Conservation (phyloP, 306 rosid species). For the Lathyrus aphaca region DNA sequence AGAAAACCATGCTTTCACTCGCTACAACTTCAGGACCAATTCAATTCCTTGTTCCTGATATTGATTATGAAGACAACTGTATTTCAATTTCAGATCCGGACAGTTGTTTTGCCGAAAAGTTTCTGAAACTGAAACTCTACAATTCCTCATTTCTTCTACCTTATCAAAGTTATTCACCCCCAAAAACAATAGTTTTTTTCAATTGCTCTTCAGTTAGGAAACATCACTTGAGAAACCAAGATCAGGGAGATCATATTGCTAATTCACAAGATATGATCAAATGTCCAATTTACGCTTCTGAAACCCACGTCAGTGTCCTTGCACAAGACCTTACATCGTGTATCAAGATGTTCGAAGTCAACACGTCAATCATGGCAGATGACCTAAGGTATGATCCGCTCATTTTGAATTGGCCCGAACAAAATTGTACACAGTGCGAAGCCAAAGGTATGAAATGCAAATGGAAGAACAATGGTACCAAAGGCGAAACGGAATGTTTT, state of each 20-base stretch:
- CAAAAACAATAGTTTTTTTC: not conserved
- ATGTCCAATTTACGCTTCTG: conserved; percentile 16
- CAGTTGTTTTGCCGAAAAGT: not conserved
- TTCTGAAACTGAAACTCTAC: not conserved
- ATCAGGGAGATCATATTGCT: not conserved
- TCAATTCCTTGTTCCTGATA: not conserved
- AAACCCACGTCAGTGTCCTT: not conserved
- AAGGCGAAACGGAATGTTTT: not conserved
- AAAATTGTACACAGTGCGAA: not conserved
- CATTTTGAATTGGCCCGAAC: not conserved
- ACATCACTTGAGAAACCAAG: not conserved
- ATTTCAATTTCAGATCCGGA: not conserved
- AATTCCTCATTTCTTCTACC: conserved; percentile 2
- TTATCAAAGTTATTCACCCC: not conserved
- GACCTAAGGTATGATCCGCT: not conserved
- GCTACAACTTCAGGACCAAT: not conserved
- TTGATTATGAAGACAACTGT: too few relatives aligned
- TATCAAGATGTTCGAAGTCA: not conserved
- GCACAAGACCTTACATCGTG: not conserved
- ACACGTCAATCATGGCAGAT: not conserved
- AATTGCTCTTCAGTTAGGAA: conserved; percentile 3
- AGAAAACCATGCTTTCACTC: not conserved
- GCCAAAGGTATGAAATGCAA: not conserved
- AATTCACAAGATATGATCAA: too few relatives aligned
- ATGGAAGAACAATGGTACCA: conserved; percentile 14